Conservation (phyloP, 345 rosid species). For the Eucalyptus cloeziana region DNA sequence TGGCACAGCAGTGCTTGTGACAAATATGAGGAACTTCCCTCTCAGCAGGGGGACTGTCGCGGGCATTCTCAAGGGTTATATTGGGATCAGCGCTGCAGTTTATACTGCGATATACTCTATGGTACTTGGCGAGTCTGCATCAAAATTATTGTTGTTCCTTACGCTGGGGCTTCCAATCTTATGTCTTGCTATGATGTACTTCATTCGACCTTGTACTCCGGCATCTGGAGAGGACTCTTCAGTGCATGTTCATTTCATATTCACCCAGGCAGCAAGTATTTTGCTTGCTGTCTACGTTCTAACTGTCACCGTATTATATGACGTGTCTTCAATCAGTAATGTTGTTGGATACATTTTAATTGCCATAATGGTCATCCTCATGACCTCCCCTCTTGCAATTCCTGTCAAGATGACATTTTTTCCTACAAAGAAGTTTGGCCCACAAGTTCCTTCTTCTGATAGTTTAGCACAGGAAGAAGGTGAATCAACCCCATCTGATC, state of each 20-base stretch:
- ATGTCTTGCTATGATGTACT: conserved; percentile 59
- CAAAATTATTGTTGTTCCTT: conserved; percentile 52
- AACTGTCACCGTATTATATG: conserved; percentile 32
- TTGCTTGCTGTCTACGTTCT: conserved; percentile 64
- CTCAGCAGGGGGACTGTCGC: conserved; percentile 73
- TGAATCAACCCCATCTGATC: conserved; percentile 22
- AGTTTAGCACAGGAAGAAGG: conserved; percentile 30
- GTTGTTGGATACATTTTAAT: conserved; percentile 37
- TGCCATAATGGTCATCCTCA: conserved; percentile 42
- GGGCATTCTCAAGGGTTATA: conserved; percentile 81
- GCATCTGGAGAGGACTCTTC: conserved; percentile 86
- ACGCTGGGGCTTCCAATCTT: conserved; percentile 65
- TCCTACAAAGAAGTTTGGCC: conserved; percentile 32
- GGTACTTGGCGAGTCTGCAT: conserved; percentile 44
- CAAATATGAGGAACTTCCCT: conserved; percentile 94
- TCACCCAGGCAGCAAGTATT: conserved; percentile 56
- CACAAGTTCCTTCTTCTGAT: conserved; percentile 47
- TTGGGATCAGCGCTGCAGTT: conserved; percentile 70
- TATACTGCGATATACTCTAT: conserved; percentile 65
- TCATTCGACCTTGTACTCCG: conserved; percentile 73
- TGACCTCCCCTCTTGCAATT: conserved; percentile 73
- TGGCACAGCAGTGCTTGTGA: conserved; percentile 79
- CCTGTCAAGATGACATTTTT: conserved; percentile 94
- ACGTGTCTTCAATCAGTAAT: conserved; percentile 19
- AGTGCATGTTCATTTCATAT: conserved; percentile 59